These are phyloP conservation scores for Lactifluus piperatus DNA, from an alignment of 768 basidiomycete species.

Conservation along the genomic window DNA sequence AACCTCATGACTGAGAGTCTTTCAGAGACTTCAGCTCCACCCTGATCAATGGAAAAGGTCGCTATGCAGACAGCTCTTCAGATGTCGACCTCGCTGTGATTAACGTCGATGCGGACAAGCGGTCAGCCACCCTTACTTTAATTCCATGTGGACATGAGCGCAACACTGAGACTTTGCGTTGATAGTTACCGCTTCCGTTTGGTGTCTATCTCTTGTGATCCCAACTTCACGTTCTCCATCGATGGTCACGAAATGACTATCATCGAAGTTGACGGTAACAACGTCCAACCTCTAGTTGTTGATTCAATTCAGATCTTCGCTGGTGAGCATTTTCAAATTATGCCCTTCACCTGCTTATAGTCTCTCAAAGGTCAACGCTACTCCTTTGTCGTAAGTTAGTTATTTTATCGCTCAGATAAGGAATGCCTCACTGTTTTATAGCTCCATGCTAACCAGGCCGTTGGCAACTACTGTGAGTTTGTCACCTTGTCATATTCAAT, in stretches of 20 bases:
- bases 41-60: slow-evolving; percentile 21
- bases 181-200: slow-evolving; percentile 16
- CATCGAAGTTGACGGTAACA: slow-evolving; percentile 22
- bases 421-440: neutral
- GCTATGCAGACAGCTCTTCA: slow-evolving; percentile 15
- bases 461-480: slow-evolving; percentile 7
- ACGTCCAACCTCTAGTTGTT: slow-evolving; percentile 15
- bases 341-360: neutral
- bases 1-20: neutral
- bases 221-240: slow-evolving; percentile 21
- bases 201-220: slow-evolving; percentile 18
- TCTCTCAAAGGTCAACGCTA: slow-evolving; percentile 18
- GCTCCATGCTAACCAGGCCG: slow-evolving; percentile 8
- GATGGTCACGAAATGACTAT: slow-evolving; percentile 17
- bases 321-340: neutral
- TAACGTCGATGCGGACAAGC: slow-evolving; percentile 17
- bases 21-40: slow-evolving; percentile 7
- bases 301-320: slow-evolving; percentile 20
- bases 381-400: slow-evolving; percentile 15
- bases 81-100: slow-evolving; percentile 8
- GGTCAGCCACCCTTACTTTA: neutral
- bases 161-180: neutral
- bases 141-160: neutral
- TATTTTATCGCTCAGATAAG: neutral
- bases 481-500: neutral